phyloP scores from a whole-genome alignment of 164 flowering plant species.

The Aristolochia californica region DNA sequence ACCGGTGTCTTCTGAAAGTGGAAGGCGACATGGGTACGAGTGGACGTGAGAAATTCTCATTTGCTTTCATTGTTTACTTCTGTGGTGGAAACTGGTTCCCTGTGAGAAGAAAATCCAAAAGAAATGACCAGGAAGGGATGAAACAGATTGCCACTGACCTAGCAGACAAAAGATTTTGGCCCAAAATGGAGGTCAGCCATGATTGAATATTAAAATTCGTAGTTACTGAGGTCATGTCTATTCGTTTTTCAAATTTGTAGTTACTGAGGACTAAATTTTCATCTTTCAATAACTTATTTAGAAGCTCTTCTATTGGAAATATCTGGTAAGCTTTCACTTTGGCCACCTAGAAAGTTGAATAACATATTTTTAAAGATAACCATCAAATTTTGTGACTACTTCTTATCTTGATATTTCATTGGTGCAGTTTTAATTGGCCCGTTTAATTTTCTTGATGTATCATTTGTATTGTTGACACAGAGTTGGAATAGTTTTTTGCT shows the following conservation, averaged over 20 bases:
- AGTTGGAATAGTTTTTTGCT: conserved; percentile 37
- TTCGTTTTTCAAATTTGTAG: too few relatives aligned
- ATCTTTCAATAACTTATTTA: conserved; percentile 42
- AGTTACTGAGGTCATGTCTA: too few relatives aligned
- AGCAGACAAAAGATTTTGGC: too few relatives aligned
- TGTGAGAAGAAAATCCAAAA: conserved; percentile 2
- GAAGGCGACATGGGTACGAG: background rate
- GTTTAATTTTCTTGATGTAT: background rate
- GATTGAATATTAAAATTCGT: too few relatives aligned
- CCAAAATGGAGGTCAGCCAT: too few relatives aligned
- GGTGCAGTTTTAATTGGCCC: too few relatives aligned
- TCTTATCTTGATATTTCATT: too few relatives aligned
- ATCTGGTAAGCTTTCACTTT: conserved; percentile 34
- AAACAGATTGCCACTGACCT: too few relatives aligned
- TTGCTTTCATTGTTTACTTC: conserved; percentile 1
- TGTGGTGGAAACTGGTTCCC: conserved; percentile 7
- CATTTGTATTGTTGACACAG: conserved; percentile 7
- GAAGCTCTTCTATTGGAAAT: conserved; percentile 32
- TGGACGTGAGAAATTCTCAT: background rate
- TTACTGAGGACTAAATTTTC: too few relatives aligned
- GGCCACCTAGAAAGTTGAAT: background rate
- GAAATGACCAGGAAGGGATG: too few relatives aligned
- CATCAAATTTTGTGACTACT: too few relatives aligned
- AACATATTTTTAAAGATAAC: too few relatives aligned
- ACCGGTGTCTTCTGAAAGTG: background rate